These are phyloP conservation scores for Cytospora chrysosperma DNA, from an alignment of 2,329 filamentous ascomycete species.

Conservation along the genomic window DNA sequence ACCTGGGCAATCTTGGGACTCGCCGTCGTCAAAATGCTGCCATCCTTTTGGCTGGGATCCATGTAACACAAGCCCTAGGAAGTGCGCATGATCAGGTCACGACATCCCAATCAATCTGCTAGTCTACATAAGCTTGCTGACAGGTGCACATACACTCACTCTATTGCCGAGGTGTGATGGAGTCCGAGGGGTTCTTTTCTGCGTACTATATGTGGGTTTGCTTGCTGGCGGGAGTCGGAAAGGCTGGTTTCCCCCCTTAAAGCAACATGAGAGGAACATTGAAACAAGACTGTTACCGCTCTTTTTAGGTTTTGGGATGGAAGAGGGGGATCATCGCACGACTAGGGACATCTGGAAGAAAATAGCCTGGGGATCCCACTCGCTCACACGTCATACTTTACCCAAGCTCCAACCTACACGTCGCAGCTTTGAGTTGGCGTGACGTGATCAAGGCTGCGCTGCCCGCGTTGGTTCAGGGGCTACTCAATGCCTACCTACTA, in stretches of 20 bases:
- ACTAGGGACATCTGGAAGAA: neutral
- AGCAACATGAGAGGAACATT: neutral
- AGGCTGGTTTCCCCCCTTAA: no score
- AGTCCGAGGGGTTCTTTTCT: no score
- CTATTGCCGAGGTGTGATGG: neutral
- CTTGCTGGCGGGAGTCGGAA: neutral
- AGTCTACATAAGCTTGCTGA: no score
- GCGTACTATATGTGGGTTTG: no score
- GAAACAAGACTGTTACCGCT: neutral
- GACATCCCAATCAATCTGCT: neutral
- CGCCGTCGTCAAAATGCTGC: slow-evolving; percentile 5
- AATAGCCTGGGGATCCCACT: neutral
- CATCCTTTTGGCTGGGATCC: slow-evolving; percentile 4
- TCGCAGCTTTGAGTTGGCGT: slow-evolving; percentile 1
- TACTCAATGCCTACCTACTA: neutral
- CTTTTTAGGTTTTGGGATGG: neutral
- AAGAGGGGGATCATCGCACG: neutral
- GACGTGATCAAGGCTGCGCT: slow-evolving; percentile 6
- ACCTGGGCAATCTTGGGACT: neutral
- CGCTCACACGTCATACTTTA: slow-evolving; percentile 4
- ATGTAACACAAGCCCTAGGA: slow-evolving; percentile 5
- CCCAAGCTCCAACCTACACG: neutral
- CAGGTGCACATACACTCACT: no score
- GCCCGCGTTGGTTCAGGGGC: neutral
- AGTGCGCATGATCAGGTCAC: slow-evolving; percentile 19